A percentile compares a stretch with the other conserved stretches of the same genome.
Conservation (phyloP, 2,329 filamentous ascomycete genomes). For the Harringtonia aguacate region DNA sequence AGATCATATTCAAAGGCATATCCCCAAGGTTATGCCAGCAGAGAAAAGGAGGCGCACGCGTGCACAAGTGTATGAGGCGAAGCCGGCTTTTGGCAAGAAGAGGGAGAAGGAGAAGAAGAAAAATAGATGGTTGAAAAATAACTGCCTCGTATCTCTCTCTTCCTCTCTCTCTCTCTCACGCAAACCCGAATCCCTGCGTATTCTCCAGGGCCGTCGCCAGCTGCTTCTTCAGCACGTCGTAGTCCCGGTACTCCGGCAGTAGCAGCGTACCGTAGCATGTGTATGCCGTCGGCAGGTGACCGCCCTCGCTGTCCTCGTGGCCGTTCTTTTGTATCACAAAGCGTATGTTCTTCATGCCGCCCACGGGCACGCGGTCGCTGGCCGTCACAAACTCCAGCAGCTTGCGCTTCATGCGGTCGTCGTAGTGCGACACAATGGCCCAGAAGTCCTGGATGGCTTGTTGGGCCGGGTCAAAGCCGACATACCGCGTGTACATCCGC, state of each 20-base stretch:
- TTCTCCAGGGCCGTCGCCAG: constrained; percentile 81
- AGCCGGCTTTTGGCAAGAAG: no score
- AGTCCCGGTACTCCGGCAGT: constrained; percentile 69
- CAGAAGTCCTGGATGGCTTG: constrained; percentile 72
- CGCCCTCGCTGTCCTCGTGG: constrained; percentile 40
- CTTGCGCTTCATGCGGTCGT: constrained; percentile 58
- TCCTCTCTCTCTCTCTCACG: constrained; percentile 28
- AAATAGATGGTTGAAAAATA: no score
- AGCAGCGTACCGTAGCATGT: constrained; percentile 89
- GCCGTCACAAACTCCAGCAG: constrained; percentile 93
- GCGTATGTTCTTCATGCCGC: constrained; percentile 69
- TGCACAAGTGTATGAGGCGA: no score
- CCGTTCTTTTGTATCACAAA: constrained; percentile 78
- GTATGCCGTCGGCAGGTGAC: constrained; percentile 69
- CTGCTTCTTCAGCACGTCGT: constrained; percentile 60
- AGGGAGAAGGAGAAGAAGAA: no score
- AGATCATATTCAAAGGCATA: no score
- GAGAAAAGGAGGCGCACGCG: no score
- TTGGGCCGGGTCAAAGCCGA: constrained; percentile 64
- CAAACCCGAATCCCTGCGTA: constrained; percentile 79
- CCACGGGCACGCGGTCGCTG: constrained; percentile 79
- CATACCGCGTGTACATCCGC: constrained; percentile 62
- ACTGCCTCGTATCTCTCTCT: neutral
- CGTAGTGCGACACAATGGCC: constrained; percentile 60
- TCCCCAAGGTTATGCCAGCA: no score